Evolutionary conservation across 495 filamentous ascomycete genomes (phyloP), one percentile per base, ranked within the genome.

Genomic region (Evernia prunastri): DNA sequence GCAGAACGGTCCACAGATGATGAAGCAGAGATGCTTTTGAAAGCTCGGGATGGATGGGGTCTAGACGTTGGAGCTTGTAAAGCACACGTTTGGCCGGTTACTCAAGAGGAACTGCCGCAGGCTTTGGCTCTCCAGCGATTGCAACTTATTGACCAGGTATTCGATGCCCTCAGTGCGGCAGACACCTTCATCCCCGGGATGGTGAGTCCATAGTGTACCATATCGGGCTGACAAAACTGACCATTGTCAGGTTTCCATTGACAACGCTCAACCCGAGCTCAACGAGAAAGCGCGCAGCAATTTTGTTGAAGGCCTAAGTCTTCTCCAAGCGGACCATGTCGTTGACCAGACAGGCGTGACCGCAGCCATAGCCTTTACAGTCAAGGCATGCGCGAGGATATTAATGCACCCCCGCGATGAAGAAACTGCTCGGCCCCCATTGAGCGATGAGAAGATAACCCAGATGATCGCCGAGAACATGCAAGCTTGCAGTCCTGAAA

Each of bases 231-330:
- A 17, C 39, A 29, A 29, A 35, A 42, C 39, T 63, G 27, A 63
- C 23, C 15, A 13, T 57, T 25, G n/a, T 25, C 39, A 63, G 60
- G 20, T 36, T 37, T 47, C 68, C 11, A 68, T 89, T 35, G 90
- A 96, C 68, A 73, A 82, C 13, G 86, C 84, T 45, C 72, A 82
- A 25, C 87, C 89, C 8, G 74, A 78, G 17, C 74, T 87, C 12
- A 74, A 82, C 0, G 78, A 83, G 13, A 88, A 85, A 68, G 74
- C 79, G 12, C 82, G 78, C 45, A 76, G 81, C 8, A 88, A 91
- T 72, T 90, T 83, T 63, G 77, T 84, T 40, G 79, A 89, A 54
- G 86, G 85, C 11, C 74, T 83, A 56, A 79, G 75, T 17, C 69
- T 92, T 4, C 72, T 96, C 20, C 80, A 89, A 68, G 81, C 83